Conservation (phyloP, 306 rosid species). For the Cicer judaicum region DNA sequence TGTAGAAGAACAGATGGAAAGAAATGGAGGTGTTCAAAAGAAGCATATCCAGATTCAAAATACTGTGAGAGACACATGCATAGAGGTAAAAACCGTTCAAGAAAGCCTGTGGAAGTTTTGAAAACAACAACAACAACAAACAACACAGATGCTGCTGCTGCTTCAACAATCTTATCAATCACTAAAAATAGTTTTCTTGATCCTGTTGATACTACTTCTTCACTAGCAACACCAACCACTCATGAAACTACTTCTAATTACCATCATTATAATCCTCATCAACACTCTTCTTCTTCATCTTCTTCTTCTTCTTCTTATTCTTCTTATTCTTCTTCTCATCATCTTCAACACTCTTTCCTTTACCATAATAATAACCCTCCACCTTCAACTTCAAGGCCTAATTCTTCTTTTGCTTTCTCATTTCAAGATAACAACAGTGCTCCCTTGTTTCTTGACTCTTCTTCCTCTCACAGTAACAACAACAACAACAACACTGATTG, state of each 20-base stretch:
- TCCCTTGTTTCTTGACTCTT: constrained; percentile 67
- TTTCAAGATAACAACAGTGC: constrained; percentile 62
- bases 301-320: constrained; percentile 38
- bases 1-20: constrained; percentile 98
- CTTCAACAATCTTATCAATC: constrained; percentile 55
- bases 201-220: constrained; percentile 24
- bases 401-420: constrained; percentile 60
- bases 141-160: constrained; percentile 32
- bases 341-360: constrained; percentile 52
- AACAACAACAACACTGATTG: constrained; percentile 55
- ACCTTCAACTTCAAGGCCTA: constrained; percentile 39
- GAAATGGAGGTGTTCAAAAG: constrained; percentile 98
- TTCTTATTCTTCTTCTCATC: constrained; percentile 33
- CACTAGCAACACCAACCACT: constrained; percentile 51
- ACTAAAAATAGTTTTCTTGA: constrained; percentile 44
- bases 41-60: constrained; percentile 89
- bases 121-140: constrained; percentile 56
- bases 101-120: constrained; percentile 96
- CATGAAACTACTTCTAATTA: constrained; percentile 42
- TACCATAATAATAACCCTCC: constrained; percentile 38
- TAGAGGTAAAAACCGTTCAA: constrained; percentile 99
- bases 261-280: constrained; percentile 37
- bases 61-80: constrained; percentile 99
- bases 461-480: constrained; percentile 54
- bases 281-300: constrained; percentile 37